A percentile compares a stretch with the other conserved stretches of the same genome.
Conservation (phyloP, 169 alveolate genomes). For the Theileria parva region DNA sequence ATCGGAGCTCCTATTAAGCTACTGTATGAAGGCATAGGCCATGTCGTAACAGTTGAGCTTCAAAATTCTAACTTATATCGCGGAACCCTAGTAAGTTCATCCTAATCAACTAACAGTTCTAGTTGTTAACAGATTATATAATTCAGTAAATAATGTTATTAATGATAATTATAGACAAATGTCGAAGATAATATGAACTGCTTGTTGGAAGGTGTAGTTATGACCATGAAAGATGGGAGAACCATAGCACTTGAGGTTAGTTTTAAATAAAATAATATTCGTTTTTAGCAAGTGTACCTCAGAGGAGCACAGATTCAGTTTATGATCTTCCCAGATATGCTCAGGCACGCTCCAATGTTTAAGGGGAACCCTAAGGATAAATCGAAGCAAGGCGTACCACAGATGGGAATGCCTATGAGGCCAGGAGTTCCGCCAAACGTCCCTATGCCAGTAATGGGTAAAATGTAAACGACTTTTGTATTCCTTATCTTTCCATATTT, state of each 20-base stretch:
- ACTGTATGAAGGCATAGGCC: slow-evolving; percentile 97
- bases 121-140: background rate
- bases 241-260: slow-evolving; percentile 86
- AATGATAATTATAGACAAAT: slow-evolving; percentile 54
- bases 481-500: background rate
- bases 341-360: slow-evolving; percentile 99
- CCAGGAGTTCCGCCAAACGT: slow-evolving; percentile 42
- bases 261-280: background rate
- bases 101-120: slow-evolving; percentile 28
- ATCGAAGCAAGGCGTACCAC: slow-evolving; percentile 49
- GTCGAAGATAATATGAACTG: slow-evolving; percentile 98
- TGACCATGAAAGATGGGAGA: slow-evolving; percentile 95
- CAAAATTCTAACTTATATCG: slow-evolving; percentile 93
- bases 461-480: background rate
- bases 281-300: slow-evolving; percentile 82
- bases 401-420: slow-evolving; percentile 18
- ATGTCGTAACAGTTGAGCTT: slow-evolving; percentile 96
- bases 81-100: slow-evolving; percentile 92
- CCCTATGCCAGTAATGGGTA: slow-evolving; percentile 41
- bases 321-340: slow-evolving; percentile 97
- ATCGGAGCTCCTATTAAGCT: slow-evolving; percentile 97
- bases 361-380: slow-evolving; percentile 77
- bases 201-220: slow-evolving; percentile 94
- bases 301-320: slow-evolving; percentile 95
- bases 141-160: background rate